Evolutionary conservation across 73 alveolate species (phyloP).

Genomic region (Paramecium pentaurelia): DNA sequence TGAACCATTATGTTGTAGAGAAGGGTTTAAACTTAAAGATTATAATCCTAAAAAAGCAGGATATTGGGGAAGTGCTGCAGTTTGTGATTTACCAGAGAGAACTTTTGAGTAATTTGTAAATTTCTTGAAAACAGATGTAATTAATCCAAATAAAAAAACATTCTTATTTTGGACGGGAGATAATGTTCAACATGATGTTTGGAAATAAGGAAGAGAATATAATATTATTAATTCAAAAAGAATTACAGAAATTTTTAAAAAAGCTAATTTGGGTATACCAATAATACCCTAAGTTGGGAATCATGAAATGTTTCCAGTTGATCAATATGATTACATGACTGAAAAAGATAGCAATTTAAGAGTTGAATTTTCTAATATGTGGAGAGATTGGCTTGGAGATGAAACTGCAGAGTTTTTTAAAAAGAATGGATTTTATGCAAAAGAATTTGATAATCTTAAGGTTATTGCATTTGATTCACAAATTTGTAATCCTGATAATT

Average conservation of each 20-base stretch:
- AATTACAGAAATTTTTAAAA: slow-evolving; percentile 21
- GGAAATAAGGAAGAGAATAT: slow-evolving; percentile 74
- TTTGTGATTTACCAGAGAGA: slow-evolving; percentile 79
- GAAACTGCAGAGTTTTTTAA: slow-evolving; percentile 50
- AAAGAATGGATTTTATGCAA: slow-evolving; percentile 51
- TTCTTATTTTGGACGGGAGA: slow-evolving; percentile 83
- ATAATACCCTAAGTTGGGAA: slow-evolving; percentile 56
- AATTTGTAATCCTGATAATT: slow-evolving; percentile 60
- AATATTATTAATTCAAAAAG: slow-evolving; percentile 22
- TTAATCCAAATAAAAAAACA: slow-evolving; percentile 62
- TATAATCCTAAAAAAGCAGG: slow-evolving; percentile 63
- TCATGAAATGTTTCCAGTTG: slow-evolving; percentile 56
- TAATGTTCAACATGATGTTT: slow-evolving; percentile 72
- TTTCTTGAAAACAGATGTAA: slow-evolving; percentile 67
- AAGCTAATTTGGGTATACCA: neutral
- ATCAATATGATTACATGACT: slow-evolving; percentile 48
- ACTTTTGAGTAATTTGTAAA: slow-evolving; percentile 65
- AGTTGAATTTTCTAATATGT: slow-evolving; percentile 29
- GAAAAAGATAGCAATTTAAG: slow-evolving; percentile 48
- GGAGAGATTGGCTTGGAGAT: slow-evolving; percentile 61
- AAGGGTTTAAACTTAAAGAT: slow-evolving; percentile 58
- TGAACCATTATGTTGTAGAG: slow-evolving; percentile 76
- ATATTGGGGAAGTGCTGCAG: slow-evolving; percentile 72
- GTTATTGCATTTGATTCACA: slow-evolving; percentile 53
- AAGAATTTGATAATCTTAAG: slow-evolving; percentile 41